Base-by-base conservation (phyloP, 1,139 yeast species). In the Zygosaccharomyces sapae region DNA sequence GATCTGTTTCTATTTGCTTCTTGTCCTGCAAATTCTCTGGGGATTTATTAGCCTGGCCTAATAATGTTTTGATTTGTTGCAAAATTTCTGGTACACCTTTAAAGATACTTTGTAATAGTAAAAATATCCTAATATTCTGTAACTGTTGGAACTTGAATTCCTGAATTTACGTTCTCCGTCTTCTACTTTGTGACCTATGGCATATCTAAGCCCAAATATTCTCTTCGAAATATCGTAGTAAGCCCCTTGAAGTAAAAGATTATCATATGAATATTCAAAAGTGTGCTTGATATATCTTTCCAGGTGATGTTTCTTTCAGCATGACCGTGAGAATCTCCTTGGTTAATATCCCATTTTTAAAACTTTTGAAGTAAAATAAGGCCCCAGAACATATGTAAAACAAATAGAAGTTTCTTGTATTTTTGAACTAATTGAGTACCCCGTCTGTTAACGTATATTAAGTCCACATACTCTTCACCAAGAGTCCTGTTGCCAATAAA, bases 391-490 rank as follows among this genome's bases (percentile, higher is more conserved):
- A 59, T 80, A 83, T 1, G 80, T 70, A 2, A 74, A 0, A 83
- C 67, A 55, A 81, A 83, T 10, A 78, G 76, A 1, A 79, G 41
- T 48, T 83, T 68, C n/a, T 71, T 70, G 6, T 67, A 53, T 12
- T 47, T 45, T 31, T 67, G 70, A 1, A 87, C 85, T n/a, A 83
- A 65, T 25, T 70, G 59, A 22, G 58, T 70, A 0, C 82, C 87
- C 45, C 66, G 68, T 49, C 74, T 72, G 49, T 64, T 74, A 5
- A 86, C 86, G 59, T 88, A 87, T 16, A 84, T 71, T 49, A 90
- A 70, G 66, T 90, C 96, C 13, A 90, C 92, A 65, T 90, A 90
- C 66, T 92, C 97, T 63, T 90, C 97, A 0, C 98, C 98, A 30
- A 90, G 70, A 0, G 97, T 90, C 48, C 94, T 73, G 3, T 87